Evolutionary conservation across 148 eudicot genomes (phyloP).

Genomic region (Cornus suecica): DNA sequence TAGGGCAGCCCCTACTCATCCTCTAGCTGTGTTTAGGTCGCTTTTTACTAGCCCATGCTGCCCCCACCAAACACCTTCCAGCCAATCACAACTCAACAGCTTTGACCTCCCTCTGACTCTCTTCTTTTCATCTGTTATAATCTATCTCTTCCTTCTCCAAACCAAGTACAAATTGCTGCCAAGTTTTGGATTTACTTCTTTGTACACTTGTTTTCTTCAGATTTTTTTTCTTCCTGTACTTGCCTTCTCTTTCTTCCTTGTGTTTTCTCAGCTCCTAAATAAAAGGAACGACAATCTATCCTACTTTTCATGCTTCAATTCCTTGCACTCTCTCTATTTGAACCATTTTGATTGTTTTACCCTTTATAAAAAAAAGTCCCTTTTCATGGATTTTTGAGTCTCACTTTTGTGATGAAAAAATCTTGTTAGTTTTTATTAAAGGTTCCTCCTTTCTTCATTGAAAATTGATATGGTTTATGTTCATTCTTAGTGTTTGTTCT

Average conservation of each 20-base stretch:
- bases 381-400: neutral
- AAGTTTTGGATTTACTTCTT: constrained; percentile 10
- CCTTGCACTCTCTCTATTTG: neutral
- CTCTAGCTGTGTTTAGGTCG: neutral
- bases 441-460: constrained; percentile 2
- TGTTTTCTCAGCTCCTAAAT: neutral
- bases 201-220: neutral
- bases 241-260: neutral
- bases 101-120: neutral
- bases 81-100: neutral
- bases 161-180: constrained; percentile 13
- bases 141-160: neutral
- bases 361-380: neutral
- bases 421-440: neutral
- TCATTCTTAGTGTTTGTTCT: constrained; percentile 3
- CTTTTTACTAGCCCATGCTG: neutral
- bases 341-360: neutral
- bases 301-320: neutral
- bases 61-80: neutral
- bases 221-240: neutral
- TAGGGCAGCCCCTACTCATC: neutral
- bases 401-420: neutral
- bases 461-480: constrained; percentile 8
- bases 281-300: neutral
- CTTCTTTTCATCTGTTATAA: too few relatives aligned